Base-by-base conservation (phyloP, 1,284 basidiomycete genomes). In the Moesziomyces globuligerus region DNA sequence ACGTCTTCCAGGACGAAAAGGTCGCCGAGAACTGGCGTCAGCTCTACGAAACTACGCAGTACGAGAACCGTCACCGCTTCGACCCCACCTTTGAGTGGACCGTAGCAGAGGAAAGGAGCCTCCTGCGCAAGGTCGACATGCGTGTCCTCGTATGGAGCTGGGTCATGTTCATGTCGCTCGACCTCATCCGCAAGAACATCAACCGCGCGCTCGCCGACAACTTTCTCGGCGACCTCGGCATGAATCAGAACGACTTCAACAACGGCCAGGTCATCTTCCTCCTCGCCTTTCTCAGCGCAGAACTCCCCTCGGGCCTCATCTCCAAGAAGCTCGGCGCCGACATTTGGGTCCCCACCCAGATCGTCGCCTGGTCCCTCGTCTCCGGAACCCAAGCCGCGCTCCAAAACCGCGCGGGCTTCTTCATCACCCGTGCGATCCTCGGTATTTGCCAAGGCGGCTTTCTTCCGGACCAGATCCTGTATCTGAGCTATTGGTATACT, bases 381-480 rank as follows among this genome's bases (percentile, higher is more conserved):
- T 49, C 48, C 10, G 53, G 52, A 3, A 28, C 29, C n/a, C 75
- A 78, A 21, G 45, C 58, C 1, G 56, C 53, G 3, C 20, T 78
- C 17, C 37, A 34, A 5, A 56, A 44, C 34, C 46, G 46, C 15
- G 39, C 66, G 21, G 52, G 54, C n/a, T 78, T 76, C 60, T 78
- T 64, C 39, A 41, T 66, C 21, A 57, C 52, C 13, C 53, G 75
- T 17, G 54, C 51, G 0, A 17, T 75, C 1, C 29, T 56, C 2
- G 72, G 75, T 4, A 7, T 66, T 0, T 7, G 87, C 53, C 87
- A 89, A 79, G 88, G 88, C 50, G 89, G 88, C 74, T 86, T 83
- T 52, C 85, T 75, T 15, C 65, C 75, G 2, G 83, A 84, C 56
- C 75, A 78, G 41, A 48, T 64, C 18, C 70, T 85, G 1, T 85